Conservation (phyloP, 345 rosid genomes). For the Chamaenerion angustifolium region DNA sequence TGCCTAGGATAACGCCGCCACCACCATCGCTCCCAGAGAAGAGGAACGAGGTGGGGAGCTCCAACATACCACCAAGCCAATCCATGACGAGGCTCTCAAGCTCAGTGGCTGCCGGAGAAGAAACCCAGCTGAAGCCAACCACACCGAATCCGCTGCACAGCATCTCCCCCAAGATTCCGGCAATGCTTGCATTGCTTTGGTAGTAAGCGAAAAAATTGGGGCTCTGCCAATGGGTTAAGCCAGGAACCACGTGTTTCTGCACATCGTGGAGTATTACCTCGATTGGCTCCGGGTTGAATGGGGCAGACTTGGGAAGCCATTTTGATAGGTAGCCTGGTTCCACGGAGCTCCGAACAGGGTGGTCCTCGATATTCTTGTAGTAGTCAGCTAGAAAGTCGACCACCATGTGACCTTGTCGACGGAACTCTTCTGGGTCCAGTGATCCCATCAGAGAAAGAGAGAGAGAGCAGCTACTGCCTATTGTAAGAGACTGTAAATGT, state of each 20-base stretch:
- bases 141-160: slow-evolving; percentile 26
- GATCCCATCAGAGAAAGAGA: background rate
- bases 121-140: slow-evolving; percentile 30
- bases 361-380: slow-evolving; percentile 20
- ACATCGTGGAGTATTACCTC: slow-evolving; percentile 23
- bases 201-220: slow-evolving; percentile 29
- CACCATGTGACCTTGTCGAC: slow-evolving; percentile 24
- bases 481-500: too few species aligned
- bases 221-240: slow-evolving; percentile 39
- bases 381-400: slow-evolving; percentile 31
- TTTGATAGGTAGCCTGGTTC: slow-evolving; percentile 23
- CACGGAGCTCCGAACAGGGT: slow-evolving; percentile 24
- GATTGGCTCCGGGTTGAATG: slow-evolving; percentile 13
- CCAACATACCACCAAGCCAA: slow-evolving; percentile 27
- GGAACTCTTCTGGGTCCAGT: slow-evolving; percentile 23
- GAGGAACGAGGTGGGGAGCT: slow-evolving; percentile 23
- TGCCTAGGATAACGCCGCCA: slow-evolving; percentile 28
- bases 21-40: slow-evolving; percentile 15
- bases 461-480: too few species aligned
- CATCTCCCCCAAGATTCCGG: slow-evolving; percentile 23
- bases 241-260: slow-evolving; percentile 19
- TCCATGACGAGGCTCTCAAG: slow-evolving; percentile 31
- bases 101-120: slow-evolving; percentile 41
- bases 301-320: slow-evolving; percentile 23
- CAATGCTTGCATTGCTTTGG: slow-evolving; percentile 14